A percentile compares a stretch with the other conserved stretches of the same genome.
Conservation (phyloP, 495 filamentous ascomycete species). For the Penicillium mononematosum region DNA sequence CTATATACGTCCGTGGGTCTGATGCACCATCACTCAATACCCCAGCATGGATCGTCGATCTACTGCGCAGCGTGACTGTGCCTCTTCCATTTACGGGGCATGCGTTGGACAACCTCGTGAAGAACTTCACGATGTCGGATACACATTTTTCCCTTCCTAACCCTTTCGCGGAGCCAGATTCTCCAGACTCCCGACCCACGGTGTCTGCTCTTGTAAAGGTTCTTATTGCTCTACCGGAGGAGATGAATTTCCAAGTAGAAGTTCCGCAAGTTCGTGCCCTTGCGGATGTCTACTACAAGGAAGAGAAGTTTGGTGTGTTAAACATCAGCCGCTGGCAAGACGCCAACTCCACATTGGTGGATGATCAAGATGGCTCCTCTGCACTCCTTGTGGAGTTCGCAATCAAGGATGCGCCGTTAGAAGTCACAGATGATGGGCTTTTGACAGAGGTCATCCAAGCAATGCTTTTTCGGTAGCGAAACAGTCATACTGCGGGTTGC, state of each 20-base stretch:
- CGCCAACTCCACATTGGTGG: constrained; percentile 72
- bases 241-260: constrained; percentile 80
- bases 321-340: constrained; percentile 78
- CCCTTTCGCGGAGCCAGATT: constrained; percentile 68
- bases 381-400: constrained; percentile 67
- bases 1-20: constrained; percentile 77
- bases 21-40: constrained; percentile 60
- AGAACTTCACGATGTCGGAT: constrained; percentile 79
- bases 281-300: constrained; percentile 75
- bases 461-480: constrained; percentile 66
- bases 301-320: constrained; percentile 71
- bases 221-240: constrained; percentile 69
- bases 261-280: constrained; percentile 71
- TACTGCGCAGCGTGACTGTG: constrained; percentile 78
- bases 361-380: constrained; percentile 53
- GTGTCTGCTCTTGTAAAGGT: constrained; percentile 81
- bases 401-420: constrained; percentile 73
- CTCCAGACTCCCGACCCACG: constrained; percentile 70
- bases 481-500: constrained; percentile 64
- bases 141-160: constrained; percentile 82
- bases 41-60: constrained; percentile 75
- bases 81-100: constrained; percentile 81
- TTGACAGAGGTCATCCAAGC: constrained; percentile 72
- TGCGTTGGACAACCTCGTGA: constrained; percentile 75
- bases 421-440: constrained; percentile 73